Base-by-base conservation (phyloP, 2,329 filamentous ascomycete species). In the Alternaria hordeiaustralica region DNA sequence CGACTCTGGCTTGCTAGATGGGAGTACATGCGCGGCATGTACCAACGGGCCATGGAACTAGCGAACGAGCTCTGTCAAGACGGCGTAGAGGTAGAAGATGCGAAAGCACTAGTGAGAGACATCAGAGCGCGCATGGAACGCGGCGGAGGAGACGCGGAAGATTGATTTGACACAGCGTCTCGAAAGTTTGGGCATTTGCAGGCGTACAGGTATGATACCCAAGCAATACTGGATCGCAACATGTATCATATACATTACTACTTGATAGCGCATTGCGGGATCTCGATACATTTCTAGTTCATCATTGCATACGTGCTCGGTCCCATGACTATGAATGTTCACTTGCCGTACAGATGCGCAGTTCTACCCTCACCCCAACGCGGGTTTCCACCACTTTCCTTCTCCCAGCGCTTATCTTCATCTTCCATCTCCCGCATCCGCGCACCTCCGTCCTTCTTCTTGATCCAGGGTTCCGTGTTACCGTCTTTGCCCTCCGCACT, bases 1-100 rank as follows among this genome's bases (percentile, higher is more conserved):
- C 87, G 96, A 21, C 89, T 97, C 85, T 99, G 96, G 96, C 87
- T 99, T 60, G 96, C 96, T 15, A 88, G 89, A 60, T 91, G 90
- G 82, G 91, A 93, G 12, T 91, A 97, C 82, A 86, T 88, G 41
- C 87, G 87, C 11, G 89, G 89, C 43, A 93, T 97, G 78, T 92
- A 92, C 72, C 84, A 86, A 30, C 87, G 91, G 20, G 93, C 93
- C 5, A 91, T 92, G 81, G 88, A 93, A 66, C 83, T 98, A 45
- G 94, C 94, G 0, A 93, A 90, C 65, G 96, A 99, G 81, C 84
- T 99, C 49, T 97, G 94, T 78, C 93, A 97, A 80, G 96, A 99
- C 80, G 96, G 96, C 0, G 90, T 96, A 25, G 96, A 98, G 80
- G 93, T 98, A 3, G 96, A 99, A 78, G 96, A 99, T 80, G 96